Conservation (phyloP, 768 basidiomycete species). For the Agrocybe praecox region DNA sequence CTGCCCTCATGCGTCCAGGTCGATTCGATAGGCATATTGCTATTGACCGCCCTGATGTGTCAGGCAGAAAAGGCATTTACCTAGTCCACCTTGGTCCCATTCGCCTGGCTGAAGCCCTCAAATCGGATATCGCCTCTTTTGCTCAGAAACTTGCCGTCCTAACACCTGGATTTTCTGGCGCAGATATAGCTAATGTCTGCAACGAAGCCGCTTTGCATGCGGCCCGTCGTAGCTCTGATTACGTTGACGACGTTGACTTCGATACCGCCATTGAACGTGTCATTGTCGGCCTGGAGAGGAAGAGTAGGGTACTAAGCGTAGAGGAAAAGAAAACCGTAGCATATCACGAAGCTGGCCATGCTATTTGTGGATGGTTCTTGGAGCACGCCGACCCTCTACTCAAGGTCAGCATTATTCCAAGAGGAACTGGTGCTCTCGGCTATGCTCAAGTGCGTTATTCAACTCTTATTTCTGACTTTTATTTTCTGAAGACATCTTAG, state of each 20-base stretch:
- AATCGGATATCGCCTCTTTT: slow-evolving; percentile 53
- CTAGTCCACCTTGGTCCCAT: slow-evolving; percentile 88
- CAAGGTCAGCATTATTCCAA: slow-evolving; percentile 98
- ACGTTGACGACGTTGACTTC: slow-evolving; percentile 83
- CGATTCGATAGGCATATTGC: slow-evolving; percentile 97
- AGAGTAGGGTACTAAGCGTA: slow-evolving; percentile 87
- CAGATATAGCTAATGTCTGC: slow-evolving; percentile 98
- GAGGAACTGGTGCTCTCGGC: slow-evolving; percentile 93
- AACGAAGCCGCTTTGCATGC: slow-evolving; percentile 97
- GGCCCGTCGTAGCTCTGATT: slow-evolving; percentile 81
- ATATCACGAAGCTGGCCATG: slow-evolving; percentile 99
- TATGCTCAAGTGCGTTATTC: slow-evolving; percentile 80
- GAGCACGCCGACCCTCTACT: slow-evolving; percentile 96
- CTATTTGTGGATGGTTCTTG: slow-evolving; percentile 97
- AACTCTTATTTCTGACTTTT: background rate
- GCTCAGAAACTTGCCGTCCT: slow-evolving; percentile 95
- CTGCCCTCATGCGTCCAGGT: slow-evolving; percentile 94
- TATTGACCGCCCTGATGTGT: slow-evolving; percentile 94
- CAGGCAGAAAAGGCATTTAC: slow-evolving; percentile 93
- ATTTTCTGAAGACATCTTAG: slow-evolving; percentile 34
- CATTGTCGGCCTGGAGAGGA: slow-evolving; percentile 95
- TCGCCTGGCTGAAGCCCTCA: slow-evolving; percentile 59
- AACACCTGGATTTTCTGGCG: slow-evolving; percentile 98
- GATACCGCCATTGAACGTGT: slow-evolving; percentile 98
- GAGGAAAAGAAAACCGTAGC: slow-evolving; percentile 99